A percentile compares a stretch with the other conserved stretches of the same genome.
Conservation (phyloP, 2,329 filamentous ascomycete species). For the Aspergillus sergii region DNA sequence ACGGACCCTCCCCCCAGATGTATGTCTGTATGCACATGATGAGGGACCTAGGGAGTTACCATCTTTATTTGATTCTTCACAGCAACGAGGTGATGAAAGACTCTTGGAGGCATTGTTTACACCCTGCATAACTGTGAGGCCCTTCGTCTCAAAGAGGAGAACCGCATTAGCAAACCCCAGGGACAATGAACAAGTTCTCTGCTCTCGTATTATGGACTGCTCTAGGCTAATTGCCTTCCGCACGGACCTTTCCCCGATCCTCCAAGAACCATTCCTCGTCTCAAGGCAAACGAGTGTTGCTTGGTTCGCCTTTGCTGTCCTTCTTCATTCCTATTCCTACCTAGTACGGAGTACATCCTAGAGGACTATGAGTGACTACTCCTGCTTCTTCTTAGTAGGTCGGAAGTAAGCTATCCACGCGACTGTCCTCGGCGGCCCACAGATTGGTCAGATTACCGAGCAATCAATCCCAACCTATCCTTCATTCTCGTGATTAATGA, state of each 20-base stretch:
- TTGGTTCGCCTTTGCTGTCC: not conserved
- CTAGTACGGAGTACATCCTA: no score
- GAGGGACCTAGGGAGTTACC: not conserved
- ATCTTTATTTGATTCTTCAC: not conserved
- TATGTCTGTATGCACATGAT: not conserved
- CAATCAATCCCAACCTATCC: not conserved
- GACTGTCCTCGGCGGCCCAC: not conserved
- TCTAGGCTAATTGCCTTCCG: slow-evolving; percentile 1
- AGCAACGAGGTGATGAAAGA: not conserved
- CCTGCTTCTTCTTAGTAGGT: not conserved
- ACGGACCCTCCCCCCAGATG: not conserved
- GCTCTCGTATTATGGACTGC: not conserved
- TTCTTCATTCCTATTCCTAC: not conserved
- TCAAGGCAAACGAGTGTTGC: not conserved
- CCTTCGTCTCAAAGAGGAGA: not conserved
- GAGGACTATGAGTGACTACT: no score
- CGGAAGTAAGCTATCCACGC: not conserved
- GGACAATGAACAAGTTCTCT: not conserved
- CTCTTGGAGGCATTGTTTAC: not conserved
- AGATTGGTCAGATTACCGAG: not conserved
- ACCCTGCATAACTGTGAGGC: not conserved
- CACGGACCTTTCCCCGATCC: not conserved
- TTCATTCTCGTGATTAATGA: slow-evolving; percentile 5
- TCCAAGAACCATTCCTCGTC: not conserved
- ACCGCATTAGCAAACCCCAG: no score